Conservation (phyloP, 2,329 filamentous ascomycete species). For the Colletotrichum sp. region DNA sequence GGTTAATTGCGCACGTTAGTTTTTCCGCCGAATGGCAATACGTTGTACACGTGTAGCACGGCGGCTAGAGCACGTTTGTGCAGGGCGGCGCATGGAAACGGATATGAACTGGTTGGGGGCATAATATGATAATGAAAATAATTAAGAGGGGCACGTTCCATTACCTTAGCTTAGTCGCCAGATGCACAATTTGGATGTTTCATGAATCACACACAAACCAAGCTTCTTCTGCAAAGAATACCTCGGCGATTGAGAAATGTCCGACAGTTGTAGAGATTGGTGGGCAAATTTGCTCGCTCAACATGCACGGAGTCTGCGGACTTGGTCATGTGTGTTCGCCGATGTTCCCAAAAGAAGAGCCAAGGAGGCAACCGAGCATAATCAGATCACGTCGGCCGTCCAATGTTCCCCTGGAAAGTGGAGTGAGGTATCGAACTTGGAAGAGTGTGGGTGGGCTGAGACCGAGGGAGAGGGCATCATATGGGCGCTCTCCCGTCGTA, state of each 20-base stretch:
- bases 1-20: not conserved
- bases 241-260: not conserved
- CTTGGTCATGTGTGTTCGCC: not conserved
- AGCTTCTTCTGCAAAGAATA: not conserved
- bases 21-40: not conserved
- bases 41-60: not conserved
- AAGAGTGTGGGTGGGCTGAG: not conserved
- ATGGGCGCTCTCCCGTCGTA: not conserved
- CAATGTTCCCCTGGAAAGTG: not conserved
- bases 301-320: not conserved
- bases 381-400: not conserved
- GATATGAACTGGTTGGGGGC: not conserved
- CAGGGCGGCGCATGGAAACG: constrained; percentile 1
- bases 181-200: not conserved
- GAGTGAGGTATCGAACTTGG: not conserved
- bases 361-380: not conserved
- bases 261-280: not conserved
- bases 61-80: not conserved
- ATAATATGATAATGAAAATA: not conserved
- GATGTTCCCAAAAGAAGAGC: not conserved
- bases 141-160: not conserved
- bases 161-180: not conserved
- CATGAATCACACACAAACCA: not conserved
- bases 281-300: not conserved
- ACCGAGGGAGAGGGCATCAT: not conserved